Evolutionary conservation across 1,284 basidiomycete genomes (phyloP), one percentile per base, ranked within the genome.

Genomic region (Microstroma glucosiphilum): DNA sequence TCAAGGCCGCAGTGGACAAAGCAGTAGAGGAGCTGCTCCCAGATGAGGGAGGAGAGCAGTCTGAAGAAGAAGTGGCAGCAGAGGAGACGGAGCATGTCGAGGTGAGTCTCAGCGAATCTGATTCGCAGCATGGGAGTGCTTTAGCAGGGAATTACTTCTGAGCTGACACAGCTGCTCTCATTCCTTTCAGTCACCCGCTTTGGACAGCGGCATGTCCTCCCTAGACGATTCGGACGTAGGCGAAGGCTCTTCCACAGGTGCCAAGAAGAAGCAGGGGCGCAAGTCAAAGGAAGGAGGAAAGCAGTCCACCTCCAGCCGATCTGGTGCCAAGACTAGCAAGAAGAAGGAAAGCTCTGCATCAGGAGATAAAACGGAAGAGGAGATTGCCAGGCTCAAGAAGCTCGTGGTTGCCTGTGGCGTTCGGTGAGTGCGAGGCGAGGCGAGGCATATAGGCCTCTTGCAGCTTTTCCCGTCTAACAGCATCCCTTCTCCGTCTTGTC

Each of bases 301-400:
- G 43, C 15, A 48, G 21, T 48, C 43, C 15, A n/a, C 43, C 43
- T 3, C 43, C 30, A 9, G 30, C 30, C 30, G 30, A 37, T 37
- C 30, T n/a, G 25, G 13, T 7, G 19, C 51, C n/a, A 54, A 54
- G 15, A 8, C 7, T 6, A 54, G n/a, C 17, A 48, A 48, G 46
- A 48, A 48, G 46, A 23, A n/a, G 23, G 46, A 48, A 12, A 48
- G 21, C 7, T 17, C 51, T 23, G n/a, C 7, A 7, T 17, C 17
- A 6, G 43, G 43, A 6, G 51, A 54, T 13, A 21, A 21, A 7
- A 15, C 19, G 13, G 51, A 54, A 26, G 51, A 54, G 25, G 51
- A 54, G 51, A 25, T 54, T 19, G 51, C 51, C 6, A 17, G 51
- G 15, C 51, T 54, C 51, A 54, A 54, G 51, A 54, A 54, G 25